Base-by-base conservation (phyloP, 371 early-diverging fungal genomes). In the Gilbertella persicaria region DNA sequence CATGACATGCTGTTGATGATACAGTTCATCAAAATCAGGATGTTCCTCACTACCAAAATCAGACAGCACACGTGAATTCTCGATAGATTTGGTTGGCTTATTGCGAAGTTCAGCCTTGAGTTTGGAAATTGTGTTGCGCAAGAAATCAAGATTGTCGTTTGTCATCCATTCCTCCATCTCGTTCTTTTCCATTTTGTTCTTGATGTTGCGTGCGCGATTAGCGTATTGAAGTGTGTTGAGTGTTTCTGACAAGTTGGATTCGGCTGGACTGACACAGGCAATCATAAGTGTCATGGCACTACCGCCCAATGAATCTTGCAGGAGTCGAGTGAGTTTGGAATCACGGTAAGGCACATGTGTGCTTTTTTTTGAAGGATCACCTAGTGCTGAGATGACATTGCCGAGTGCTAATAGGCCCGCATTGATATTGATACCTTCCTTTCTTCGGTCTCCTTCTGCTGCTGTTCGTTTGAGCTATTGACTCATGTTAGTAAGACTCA, bases 401-500 rank as follows among this genome's bases (percentile, higher is more conserved):
- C 99, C 99, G 13, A 99, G 83, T 0, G 97, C 97, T 39, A 98
- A 78, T 4, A 99, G 83, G 12, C 99, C 99, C 14, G 90, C 88
- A 75, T 99, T 99, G 64, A 99, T 99, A 44, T 91, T 88, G 53
- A 98, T 99, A 23, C 97, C 96, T 72, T 99, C 99, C 69, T 92
- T 94, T 21, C 90, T 89, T 43, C 95, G 85, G 41, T 93, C 97
- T 12, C 99, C 99, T 47, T 87, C 89, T 2, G 98, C 96, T 39
- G 91, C 82, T 0, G 99, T 98, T 26, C 92, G 83, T 73, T 99
- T 99, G 26, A 99, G 71, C 75, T 83, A 60, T 20, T n/a, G 9
- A 38, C 16, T 7, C 16, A 13, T 44, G n/a, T n/a, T n/a, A n/a
- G n/a, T n/a, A n/a, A n/a, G n/a, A n/a, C n/a, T n/a, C n/a, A n/a